Evolutionary conservation across 371 early-diverging fungal species (phyloP).

Genomic region (Mortierella sp.): DNA sequence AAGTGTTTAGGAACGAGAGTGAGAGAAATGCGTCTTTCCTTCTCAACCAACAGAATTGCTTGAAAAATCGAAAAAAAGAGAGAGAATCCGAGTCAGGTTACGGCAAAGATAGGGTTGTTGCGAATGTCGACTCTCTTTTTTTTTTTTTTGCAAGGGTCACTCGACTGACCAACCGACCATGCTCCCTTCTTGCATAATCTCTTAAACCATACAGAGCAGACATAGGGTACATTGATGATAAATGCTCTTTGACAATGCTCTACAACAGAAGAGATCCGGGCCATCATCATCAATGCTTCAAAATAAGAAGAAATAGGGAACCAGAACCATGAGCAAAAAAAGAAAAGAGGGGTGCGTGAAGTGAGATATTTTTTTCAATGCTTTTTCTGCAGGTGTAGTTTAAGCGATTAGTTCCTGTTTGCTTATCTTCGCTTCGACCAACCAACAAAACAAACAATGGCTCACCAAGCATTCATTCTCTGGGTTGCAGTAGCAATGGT

Average conservation of each 20-base stretch:
- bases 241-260: background rate
- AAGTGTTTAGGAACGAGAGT: background rate
- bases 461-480: background rate
- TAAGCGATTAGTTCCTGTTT: background rate
- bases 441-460: background rate
- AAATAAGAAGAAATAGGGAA: background rate
- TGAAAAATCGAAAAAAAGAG: background rate
- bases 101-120: background rate
- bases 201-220: background rate
- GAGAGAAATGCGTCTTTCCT: background rate
- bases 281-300: background rate
- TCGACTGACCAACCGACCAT: background rate
- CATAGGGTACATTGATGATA: background rate
- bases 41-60: background rate
- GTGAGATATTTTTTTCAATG: background rate
- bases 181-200: conserved; percentile 4
- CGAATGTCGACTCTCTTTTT: background rate
- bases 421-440: background rate
- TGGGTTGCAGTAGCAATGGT: background rate
- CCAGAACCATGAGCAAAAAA: background rate
- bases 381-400: background rate
- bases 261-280: background rate
- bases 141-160: conserved; percentile 6
- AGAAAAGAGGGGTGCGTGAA: background rate
- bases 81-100: conserved; percentile 1